Evolutionary conservation across 2,329 filamentous ascomycete species (phyloP), one percentile per base, ranked within the genome.

Genomic region (Ceratocystis lukuohia): DNA sequence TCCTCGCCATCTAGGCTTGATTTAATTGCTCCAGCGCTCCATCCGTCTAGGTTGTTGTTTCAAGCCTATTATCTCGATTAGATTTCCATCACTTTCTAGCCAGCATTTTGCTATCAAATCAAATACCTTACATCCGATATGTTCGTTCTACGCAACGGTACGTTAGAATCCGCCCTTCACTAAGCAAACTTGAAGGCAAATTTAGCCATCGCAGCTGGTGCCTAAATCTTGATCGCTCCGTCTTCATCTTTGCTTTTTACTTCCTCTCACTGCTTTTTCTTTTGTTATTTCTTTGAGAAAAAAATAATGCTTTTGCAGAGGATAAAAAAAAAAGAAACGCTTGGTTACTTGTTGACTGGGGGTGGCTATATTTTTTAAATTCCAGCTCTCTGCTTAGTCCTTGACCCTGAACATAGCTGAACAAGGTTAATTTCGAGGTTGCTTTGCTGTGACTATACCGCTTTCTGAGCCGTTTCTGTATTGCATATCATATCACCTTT

Each of bases 91-190:
- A 15, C 20, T 53, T 25, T 10, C 2, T 25, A 25, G 48, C 5
- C 61, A 22, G 41, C 41, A 20, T 28, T n/a, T 61, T 20, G 44
- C 22, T n/a, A 30, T 45, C 10, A 12, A 12, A 30, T 45, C 10
- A 12, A 12, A 41, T 41, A 41, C 37, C 10, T 45, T 20, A 12
- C 25, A 64, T 33, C 25, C 66, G 68, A 61, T 64, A 79, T 79
- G 77, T 79, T 79, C 71, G 74, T 78, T 67, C 74, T 77, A 69
- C 74, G 75, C 68, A 78, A 77, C 73, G 76, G 77, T 78, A 73
- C 73, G 80, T 76, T 69, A 30, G 30, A 67, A 63, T 71, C 70
- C 61, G 46, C 63, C 48, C 62, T 17, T 59, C 65, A 67, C 71
- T 69, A 69, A 45, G 41, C 48, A 53, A 20, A 53, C 8, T 53